Evolutionary conservation across 352 stramenopile species (phyloP).

Genomic region (Phytophthora sp.): DNA sequence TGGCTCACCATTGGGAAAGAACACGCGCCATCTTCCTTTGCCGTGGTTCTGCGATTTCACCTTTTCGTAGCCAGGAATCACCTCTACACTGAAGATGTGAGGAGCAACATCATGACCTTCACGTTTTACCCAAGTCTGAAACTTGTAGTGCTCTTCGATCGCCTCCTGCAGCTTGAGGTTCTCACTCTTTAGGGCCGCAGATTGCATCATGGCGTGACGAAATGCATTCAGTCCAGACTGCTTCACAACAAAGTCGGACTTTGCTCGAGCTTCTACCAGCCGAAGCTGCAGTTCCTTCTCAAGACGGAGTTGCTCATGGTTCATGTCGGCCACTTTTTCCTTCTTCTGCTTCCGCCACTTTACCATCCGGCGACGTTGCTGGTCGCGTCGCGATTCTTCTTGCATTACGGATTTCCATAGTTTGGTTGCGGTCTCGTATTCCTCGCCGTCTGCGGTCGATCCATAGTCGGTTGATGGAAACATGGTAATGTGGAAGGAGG

Average conservation of each 20-base stretch:
- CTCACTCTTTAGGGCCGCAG: neutral
- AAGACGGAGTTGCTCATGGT: neutral
- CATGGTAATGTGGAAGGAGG: neutral
- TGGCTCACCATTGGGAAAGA: neutral
- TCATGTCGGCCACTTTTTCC: neutral
- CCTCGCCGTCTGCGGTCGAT: too few relatives aligned
- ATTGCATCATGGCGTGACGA: neutral
- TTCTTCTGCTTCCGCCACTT: conserved; percentile 5
- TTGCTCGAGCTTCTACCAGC: neutral
- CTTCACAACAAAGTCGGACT: neutral
- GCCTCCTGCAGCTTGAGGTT: conserved; percentile 1
- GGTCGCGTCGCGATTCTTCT: neutral
- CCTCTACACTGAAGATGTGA: neutral
- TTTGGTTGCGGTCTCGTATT: neutral
- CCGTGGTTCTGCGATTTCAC: too few relatives aligned
- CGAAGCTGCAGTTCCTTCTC: neutral
- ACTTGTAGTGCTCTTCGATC: neutral
- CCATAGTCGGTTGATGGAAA: neutral
- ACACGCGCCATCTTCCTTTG: neutral
- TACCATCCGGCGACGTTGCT: conserved; percentile 3
- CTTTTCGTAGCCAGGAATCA: too few relatives aligned
- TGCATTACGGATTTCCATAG: neutral
- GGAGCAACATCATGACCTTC: neutral
- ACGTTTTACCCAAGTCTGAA: neutral
- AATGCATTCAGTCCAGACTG: neutral